Evolutionary conservation across 2,329 filamentous ascomycete species (phyloP).

Genomic region (Cladosporium velox): DNA sequence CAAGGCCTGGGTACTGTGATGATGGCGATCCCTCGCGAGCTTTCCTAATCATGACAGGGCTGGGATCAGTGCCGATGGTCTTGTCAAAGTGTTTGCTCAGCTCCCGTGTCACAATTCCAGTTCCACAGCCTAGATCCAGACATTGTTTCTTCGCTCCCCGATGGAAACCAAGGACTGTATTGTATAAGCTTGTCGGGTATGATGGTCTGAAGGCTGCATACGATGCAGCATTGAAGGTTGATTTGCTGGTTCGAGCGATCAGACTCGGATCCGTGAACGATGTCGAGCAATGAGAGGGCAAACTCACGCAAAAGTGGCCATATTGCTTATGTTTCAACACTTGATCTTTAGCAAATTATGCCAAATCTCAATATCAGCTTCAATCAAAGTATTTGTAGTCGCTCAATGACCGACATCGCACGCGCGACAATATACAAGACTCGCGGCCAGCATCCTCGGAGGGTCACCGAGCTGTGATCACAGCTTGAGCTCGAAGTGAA

Average conservation of each 20-base stretch:
- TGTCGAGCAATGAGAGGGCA: constrained; percentile 13
- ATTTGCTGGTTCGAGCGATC: constrained; percentile 45
- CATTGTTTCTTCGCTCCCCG: constrained; percentile 41
- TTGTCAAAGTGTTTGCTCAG: constrained; percentile 56
- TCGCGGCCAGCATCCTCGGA: neutral
- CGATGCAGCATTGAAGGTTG: constrained; percentile 57
- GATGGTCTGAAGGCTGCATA: constrained; percentile 63
- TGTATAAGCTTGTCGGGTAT: constrained; percentile 59
- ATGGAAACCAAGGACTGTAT: constrained; percentile 58
- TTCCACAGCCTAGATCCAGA: constrained; percentile 66
- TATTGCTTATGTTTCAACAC: constrained; percentile 26
- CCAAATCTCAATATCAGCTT: neutral
- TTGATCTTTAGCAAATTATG: neutral
- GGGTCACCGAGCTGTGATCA: neutral
- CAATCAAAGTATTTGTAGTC: neutral
- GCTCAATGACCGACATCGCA: constrained; percentile 1
- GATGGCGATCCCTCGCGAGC: constrained; percentile 32
- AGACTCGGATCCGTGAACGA: neutral
- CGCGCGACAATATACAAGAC: neutral
- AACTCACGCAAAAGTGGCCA: constrained; percentile 55
- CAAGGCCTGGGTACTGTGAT: constrained; percentile 44
- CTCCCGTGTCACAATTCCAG: constrained; percentile 58
- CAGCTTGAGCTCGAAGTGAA: neutral
- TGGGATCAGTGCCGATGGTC: constrained; percentile 60
- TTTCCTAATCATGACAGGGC: constrained; percentile 54